Evolutionary conservation across 2,329 filamentous ascomycete genomes (phyloP), one percentile per base, ranked within the genome.

Genomic region (Mariannaea elegans): DNA sequence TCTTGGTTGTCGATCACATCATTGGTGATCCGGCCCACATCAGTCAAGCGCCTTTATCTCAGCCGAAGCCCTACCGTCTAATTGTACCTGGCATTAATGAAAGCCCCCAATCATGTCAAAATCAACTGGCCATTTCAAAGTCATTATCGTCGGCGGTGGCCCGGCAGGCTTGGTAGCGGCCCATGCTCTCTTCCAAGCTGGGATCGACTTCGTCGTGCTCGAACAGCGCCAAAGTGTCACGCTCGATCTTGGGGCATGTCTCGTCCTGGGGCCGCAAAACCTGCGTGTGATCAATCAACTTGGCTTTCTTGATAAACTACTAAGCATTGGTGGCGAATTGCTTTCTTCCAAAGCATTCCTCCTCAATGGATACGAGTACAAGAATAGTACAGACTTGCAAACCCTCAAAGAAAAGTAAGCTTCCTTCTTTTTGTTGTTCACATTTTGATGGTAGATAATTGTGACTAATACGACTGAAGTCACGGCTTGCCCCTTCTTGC

Each of bases 141-240:
- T 59, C 5, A 72, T 76, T 52, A 59, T 73, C 7, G 63, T 69
- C 8, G 71, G 71, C 19, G 71, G 71, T 1, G 71, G 71, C 1
- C 71, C 71, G 0, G 65, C 71, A 2, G 72, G 72, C 2, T 58
- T 74, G 2, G 64, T 61, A 0, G 67, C 72, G 2, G 72, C 72
- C 1, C 69, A 72, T 13, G 62, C 69, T 0, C 63, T 74, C 2
- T 56, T 58, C 4, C 65, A 49, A 3, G 72, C 72, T 5, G 62
- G 64, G n/a, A 74, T 80, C 32, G 74, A 79, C 52, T 80, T 77
- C 10, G 64, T 77, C 38, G 52, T 80, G 7, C 74, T 80, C 1
- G 78, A 80, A 50, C 62, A 69, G 10, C 71, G 73, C 2, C 24
- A 63, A 1, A 61, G 65, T 0, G 24, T 75, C 9, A 56, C 73